Base-by-base conservation (phyloP, 441 rosid species). In the Gossypium aridum region DNA sequence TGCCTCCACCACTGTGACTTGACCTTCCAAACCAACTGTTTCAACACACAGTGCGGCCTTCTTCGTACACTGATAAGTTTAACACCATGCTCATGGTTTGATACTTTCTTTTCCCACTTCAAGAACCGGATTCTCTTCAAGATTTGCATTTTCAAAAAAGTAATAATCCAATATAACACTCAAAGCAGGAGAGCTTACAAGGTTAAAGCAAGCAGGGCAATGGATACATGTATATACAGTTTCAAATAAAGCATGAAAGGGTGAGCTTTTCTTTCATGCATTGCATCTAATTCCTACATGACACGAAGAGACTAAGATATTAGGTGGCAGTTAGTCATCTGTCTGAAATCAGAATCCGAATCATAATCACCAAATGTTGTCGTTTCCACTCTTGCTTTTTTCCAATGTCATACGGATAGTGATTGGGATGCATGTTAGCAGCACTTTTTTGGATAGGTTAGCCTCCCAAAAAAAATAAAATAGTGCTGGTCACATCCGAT, bases 1-100 rank as follows among this genome's bases (percentile, higher is more conserved):
- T 80, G 76, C 77, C 75, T 84, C 81, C 85, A 84, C 61, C 85
- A 84, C 61, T 79, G 77, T 59, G 88, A 72, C 70, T 83, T 88
- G 23, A 88, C 54, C 84, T 84, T 91, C 83, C 84, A 72, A 23
- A 76, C 62, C 45, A 86, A 28, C 79, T 81, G 81, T 79, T 80
- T 86, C 56, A 77, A 75, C 74, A n/a, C n/a, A 25, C 60, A 1
- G 72, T 70, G 1, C 4, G 49, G 59, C 56, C 54, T n/a, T 66
- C 79, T 76, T 54, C 71, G 75, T 14, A 53, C 31, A 56, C 78
- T 70, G 60, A 71, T 81, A 28, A 76, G 79, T 3, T 61, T 72
- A n/a, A 72, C 77, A 14, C 75, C 80, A 74, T 77, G 26, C 3
- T 74, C 77, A 2, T 78, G 67, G 78, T 43, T 85, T 14, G 74